Base-by-base conservation (phyloP, 2,329 filamentous ascomycete species). In the Fusarium coffeatum region DNA sequence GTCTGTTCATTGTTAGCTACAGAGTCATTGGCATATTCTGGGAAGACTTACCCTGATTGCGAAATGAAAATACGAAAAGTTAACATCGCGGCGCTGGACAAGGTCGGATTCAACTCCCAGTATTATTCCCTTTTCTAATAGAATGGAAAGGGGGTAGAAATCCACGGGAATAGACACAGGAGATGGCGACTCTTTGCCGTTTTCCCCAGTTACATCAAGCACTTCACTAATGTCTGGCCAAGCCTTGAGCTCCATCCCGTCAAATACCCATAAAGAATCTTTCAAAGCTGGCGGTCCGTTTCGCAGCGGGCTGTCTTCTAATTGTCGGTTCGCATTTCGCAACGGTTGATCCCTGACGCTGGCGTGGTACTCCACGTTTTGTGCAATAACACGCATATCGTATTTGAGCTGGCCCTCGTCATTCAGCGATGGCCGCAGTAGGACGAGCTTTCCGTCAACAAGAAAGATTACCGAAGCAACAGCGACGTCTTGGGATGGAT, bases 321-420 rank as follows among this genome's bases (percentile, higher is more conserved):
- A 69, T 34, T 68, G 68, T 23, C 73, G 69, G 30, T 64, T 81
- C 64, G 64, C 72, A 63, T 73, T 82, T 67, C 81, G 72, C 71
- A 80, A 50, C 9, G 89, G 89, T 74, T 97, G 92, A 76, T 99
- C 96, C 69, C 94, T 90, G 89, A 97, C 97, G 74, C 96, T 89
- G 56, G 91, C 91, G 78, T 97, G 98, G 75, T 96, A 98, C 78
- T 99, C 96, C 42, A 98, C 94, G 74, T 97, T 97, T 75, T 98
- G 93, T 15, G 94, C 94, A 76, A 99, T 92, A 63, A 98, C 92
- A 12, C 94, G 92, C 96, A 99, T 99, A 77, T 98, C 95, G 77
- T 99, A 99, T 82, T 98, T 98, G 54, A 98, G 85, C 72, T 94
- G 92, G 8, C 93, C 92, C 45, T 92, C 88, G 50, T 93, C 92